Base-by-base conservation (phyloP, 2,329 filamentous ascomycete genomes). In the Fusarium solani-melongenae region DNA sequence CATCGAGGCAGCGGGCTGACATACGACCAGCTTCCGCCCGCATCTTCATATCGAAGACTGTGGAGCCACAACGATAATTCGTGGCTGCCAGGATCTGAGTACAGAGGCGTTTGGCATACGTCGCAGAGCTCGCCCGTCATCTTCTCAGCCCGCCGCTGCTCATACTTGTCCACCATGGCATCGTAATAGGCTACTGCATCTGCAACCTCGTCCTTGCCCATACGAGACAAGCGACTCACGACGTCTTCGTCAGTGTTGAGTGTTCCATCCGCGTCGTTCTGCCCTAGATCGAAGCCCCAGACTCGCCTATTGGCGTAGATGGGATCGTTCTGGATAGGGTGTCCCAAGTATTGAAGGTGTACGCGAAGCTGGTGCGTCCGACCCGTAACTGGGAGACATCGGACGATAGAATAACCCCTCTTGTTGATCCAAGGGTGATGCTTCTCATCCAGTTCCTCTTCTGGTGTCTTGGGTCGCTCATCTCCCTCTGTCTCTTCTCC, bases 231-330 rank as follows among this genome's bases (percentile, higher is more conserved):
- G 2, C 94, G 90, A 22, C 91, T 92, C 81, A 99, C 95, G 76
- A 99, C 93, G 79, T 97, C 94, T 69, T 96, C 93, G 81, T 99
- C 96, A 46, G 92, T 91, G 66, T 94, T 92, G 29, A 89, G 88
- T 22, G 87, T 87, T 4, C 89, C 91, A 58, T 96, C 92, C 15
- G 87, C 84, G 70, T 92, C 90, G 64, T 88, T 86, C 62, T 83
- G 89, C 17, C 94, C 96, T 0, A 99, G 89, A 11, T 92, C 88
- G 1, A 92, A 86, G 0, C 96, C 96, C 87, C 97, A 99, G 12
- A 99, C 96, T 66, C 92, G 91, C 79, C 94, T 92, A 80, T 99
- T 99, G 77, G 94, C 95, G 82, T 99, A 99, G 77, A 99, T 98
- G 9, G 96, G 96, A 80, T 99, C 96, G 81, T 99, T 99, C 73